Evolutionary conservation across 495 filamentous ascomycete genomes (phyloP).

Genomic region (Aspergillus avenaceus): DNA sequence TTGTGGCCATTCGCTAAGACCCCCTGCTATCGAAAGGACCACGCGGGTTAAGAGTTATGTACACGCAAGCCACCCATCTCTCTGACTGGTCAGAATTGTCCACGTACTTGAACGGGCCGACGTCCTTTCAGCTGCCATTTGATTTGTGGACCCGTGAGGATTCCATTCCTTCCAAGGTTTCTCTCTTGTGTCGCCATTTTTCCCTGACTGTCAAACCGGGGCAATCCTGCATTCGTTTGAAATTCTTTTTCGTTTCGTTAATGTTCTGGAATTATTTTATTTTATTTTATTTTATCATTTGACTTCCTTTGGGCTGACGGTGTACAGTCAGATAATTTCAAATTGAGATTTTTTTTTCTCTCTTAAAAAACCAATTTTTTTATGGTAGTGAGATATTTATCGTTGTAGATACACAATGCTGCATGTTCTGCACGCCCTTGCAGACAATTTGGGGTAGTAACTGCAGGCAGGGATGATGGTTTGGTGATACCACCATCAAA

Average conservation of each 20-base stretch:
- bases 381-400: not conserved
- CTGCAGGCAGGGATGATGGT: not conserved
- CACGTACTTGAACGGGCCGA: conserved; percentile 11
- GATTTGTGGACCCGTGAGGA: conserved; percentile 9
- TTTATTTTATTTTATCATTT: conserved; percentile 2
- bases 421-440: not conserved
- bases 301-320: not conserved
- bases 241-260: conserved; percentile 18
- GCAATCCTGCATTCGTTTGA: conserved; percentile 9
- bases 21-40: not conserved
- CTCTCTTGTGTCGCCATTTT: not conserved
- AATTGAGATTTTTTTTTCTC: not conserved
- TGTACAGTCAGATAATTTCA: too few species aligned
- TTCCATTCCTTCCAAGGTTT: conserved; percentile 2
- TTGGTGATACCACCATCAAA: not conserved
- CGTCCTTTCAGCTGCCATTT: conserved; percentile 7
- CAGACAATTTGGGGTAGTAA: not conserved
- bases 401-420: not conserved
- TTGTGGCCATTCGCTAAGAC: not conserved
- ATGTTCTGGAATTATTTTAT: conserved; percentile 14
- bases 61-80: conserved; percentile 9
- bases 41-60: conserved; percentile 1
- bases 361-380: not conserved
- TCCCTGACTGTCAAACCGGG: not conserved
- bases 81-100: conserved; percentile 10